Evolutionary conservation across 108 stramenopile species (phyloP).

Genomic region (Conticribra guillardii): DNA sequence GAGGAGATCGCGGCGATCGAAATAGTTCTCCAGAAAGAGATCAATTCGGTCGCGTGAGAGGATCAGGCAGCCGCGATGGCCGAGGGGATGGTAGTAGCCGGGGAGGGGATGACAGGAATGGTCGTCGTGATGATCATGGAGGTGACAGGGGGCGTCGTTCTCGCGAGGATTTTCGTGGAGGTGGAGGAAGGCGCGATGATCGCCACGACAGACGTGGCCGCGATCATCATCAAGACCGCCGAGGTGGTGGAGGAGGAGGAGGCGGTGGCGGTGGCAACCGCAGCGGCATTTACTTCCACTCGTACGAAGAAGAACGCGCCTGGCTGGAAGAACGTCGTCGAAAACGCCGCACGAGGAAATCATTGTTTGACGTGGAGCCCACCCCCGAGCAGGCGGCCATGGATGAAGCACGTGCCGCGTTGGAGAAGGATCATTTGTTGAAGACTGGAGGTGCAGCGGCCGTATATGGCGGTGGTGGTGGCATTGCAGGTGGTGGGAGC

Average conservation of each 20-base stretch:
- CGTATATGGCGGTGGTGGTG: too few relatives aligned
- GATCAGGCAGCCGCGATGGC: not conserved
- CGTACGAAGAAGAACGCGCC: slow-evolving; percentile 81
- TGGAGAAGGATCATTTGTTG: slow-evolving; percentile 36
- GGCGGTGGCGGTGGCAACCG: slow-evolving; percentile 17
- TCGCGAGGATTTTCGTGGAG: slow-evolving; percentile 11
- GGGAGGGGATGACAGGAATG: slow-evolving; percentile 5
- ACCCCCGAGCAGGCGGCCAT: slow-evolving; percentile 68
- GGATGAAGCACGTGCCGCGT: slow-evolving; percentile 53
- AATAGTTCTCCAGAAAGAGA: slow-evolving; percentile 6
- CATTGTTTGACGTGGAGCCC: slow-evolving; percentile 77
- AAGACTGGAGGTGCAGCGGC: slow-evolving; percentile 31
- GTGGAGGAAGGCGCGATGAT: slow-evolving; percentile 11
- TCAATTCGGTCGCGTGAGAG: slow-evolving; percentile 19
- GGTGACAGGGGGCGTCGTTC: slow-evolving; percentile 17
- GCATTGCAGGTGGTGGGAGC: too few relatives aligned
- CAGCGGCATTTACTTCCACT: slow-evolving; percentile 45
- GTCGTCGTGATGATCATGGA: slow-evolving; percentile 4
- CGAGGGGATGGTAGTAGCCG: not conserved
- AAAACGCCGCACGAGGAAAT: slow-evolving; percentile 65
- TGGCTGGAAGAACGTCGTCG: slow-evolving; percentile 85
- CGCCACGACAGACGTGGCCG: not conserved
- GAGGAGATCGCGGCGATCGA: slow-evolving; percentile 13
- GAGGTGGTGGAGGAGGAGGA: slow-evolving; percentile 20
- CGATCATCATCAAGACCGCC: not conserved